Conservation (phyloP, 1,284 basidiomycete genomes). For the Ustilago crameri region DNA sequence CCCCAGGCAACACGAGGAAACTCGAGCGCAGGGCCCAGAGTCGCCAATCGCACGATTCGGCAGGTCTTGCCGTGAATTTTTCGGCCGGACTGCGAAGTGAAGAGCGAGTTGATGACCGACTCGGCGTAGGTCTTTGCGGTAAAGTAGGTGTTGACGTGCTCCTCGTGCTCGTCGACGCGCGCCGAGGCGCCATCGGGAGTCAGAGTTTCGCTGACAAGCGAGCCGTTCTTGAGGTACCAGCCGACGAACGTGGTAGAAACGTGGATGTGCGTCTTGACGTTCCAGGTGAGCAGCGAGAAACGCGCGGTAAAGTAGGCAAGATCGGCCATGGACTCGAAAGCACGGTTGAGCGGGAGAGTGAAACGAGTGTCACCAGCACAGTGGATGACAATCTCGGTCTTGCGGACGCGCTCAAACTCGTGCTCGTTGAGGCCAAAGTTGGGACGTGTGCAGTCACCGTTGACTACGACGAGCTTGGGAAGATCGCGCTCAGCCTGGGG, state of each 20-base stretch:
- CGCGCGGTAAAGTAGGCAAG: conserved; percentile 45
- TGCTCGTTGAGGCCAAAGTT: conserved; percentile 42
- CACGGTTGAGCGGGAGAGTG: conserved; percentile 36
- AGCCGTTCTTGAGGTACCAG: conserved; percentile 45
- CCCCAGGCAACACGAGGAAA: conserved; percentile 49
- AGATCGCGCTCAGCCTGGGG: conserved; percentile 20
- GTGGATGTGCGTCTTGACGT: conserved; percentile 53
- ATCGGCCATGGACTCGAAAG: conserved; percentile 45
- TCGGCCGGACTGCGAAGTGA: conserved; percentile 43
- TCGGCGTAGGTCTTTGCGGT: conserved; percentile 53
- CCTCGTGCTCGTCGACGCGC: conserved; percentile 33
- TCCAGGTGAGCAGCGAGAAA: conserved; percentile 49
- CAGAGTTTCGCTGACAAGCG: conserved; percentile 42
- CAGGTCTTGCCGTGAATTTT: conserved; percentile 48
- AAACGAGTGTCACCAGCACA: conserved; percentile 49
- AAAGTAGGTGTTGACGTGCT: conserved; percentile 54
- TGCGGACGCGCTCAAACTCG: conserved; percentile 37
- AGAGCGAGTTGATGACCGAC: conserved; percentile 46
- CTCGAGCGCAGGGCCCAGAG: conserved; percentile 41
- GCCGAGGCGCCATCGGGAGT: conserved; percentile 32
- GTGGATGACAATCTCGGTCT: conserved; percentile 53
- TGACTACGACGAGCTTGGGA: conserved; percentile 43
- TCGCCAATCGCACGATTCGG: conserved; percentile 45
- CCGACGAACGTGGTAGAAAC: conserved; percentile 51
- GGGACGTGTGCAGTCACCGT: conserved; percentile 43